These are phyloP conservation scores for Mycena maculata DNA, from an alignment of 768 basidiomycete species.

Conservation along the genomic window DNA sequence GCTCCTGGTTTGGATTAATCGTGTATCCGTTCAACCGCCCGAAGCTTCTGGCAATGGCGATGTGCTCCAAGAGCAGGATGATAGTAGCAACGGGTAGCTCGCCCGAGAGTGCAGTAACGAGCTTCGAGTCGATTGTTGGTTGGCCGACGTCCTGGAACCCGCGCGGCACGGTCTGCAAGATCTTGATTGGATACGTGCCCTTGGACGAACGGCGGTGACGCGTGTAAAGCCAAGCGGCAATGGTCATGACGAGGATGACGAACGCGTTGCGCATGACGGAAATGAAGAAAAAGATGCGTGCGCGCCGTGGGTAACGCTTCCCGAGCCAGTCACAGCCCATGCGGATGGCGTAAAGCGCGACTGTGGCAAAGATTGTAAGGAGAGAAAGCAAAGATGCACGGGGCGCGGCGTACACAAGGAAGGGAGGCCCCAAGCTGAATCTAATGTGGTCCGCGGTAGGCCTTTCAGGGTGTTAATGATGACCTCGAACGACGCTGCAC, in stretches of 20 bases:
- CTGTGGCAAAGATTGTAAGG: conserved; percentile 14
- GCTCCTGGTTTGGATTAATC: conserved; percentile 92
- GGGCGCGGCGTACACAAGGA: conserved; percentile 57
- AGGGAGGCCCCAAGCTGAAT: conserved; percentile 91
- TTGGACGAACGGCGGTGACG: conserved; percentile 65
- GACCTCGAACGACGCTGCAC: conserved; percentile 85
- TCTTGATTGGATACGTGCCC: conserved; percentile 86
- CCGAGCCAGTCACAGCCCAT: conserved; percentile 61
- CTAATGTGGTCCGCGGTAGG: conserved; percentile 73
- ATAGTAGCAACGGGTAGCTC: conserved; percentile 89
- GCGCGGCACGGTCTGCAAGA: conserved; percentile 84
- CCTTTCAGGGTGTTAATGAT: conserved; percentile 95
- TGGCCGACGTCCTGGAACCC: conserved; percentile 76
- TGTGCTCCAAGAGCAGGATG: conserved; percentile 93
- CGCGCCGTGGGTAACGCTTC: conserved; percentile 71
- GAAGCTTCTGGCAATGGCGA: conserved; percentile 98
- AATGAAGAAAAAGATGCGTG: conserved; percentile 81
- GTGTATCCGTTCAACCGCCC: conserved; percentile 96
- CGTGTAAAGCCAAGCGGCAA: conserved; percentile 89
- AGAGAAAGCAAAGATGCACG: not conserved
- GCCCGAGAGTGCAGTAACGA: conserved; percentile 76
- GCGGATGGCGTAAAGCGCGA: conserved; percentile 77
- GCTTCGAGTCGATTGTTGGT: conserved; percentile 51
- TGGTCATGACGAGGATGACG: conserved; percentile 87
- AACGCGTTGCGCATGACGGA: conserved; percentile 86